Conservation (phyloP, 768 basidiomycete genomes). For the Tulasnella sp. region DNA sequence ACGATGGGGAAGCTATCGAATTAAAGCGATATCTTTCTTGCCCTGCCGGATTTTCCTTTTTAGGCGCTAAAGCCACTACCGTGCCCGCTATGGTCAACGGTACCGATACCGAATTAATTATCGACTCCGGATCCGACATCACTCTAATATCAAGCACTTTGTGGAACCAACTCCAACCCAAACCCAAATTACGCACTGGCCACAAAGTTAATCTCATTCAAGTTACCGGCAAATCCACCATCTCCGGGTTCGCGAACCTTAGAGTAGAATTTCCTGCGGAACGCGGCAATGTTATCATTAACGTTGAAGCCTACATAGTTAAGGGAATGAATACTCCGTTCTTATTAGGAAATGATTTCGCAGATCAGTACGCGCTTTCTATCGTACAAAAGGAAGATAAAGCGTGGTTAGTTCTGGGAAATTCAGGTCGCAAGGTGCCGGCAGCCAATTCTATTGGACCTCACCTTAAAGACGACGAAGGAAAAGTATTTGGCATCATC, state of each 20-base stretch:
- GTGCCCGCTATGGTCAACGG: constrained; percentile 25
- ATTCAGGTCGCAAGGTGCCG: not conserved
- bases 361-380: constrained; percentile 13
- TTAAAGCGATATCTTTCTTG: constrained; percentile 33
- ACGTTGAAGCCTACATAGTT: constrained; percentile 8
- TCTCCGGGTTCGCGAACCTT: constrained; percentile 35
- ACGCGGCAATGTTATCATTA: not conserved
- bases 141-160: constrained; percentile 29
- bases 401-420: not conserved
- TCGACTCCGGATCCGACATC: constrained; percentile 12
- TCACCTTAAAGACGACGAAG: not conserved
- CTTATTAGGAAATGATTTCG: constrained; percentile 35
- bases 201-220: constrained; percentile 27
- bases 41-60: constrained; percentile 40
- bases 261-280: not conserved
- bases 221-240: constrained; percentile 22
- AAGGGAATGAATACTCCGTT: constrained; percentile 28
- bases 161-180: constrained; percentile 14
- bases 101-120: not conserved
- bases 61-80: constrained; percentile 37
- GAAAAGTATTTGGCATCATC: not conserved
- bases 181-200: constrained; percentile 35
- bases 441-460: not conserved
- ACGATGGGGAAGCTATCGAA: not conserved
- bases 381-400: constrained; percentile 5